These are phyloP conservation scores for Boletus pseudopeckii DNA, from an alignment of 768 basidiomycete species.

Conservation along the genomic window DNA sequence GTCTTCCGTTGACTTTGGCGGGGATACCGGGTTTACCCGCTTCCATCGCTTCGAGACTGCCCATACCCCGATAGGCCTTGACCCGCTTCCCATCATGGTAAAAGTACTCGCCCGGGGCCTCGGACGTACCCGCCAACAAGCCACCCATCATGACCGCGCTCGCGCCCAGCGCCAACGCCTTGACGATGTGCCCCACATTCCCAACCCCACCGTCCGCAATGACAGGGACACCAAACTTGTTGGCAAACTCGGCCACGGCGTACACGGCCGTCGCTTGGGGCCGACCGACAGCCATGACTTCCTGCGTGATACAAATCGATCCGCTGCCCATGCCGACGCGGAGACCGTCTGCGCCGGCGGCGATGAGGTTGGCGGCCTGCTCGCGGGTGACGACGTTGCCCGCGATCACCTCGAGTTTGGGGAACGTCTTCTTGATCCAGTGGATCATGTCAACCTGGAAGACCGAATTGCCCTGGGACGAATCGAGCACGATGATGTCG, in stretches of 20 bases:
- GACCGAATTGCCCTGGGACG: slow-evolving; percentile 93
- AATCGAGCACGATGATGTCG: slow-evolving; percentile 93
- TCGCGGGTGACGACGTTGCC: slow-evolving; percentile 98
- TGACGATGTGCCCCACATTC: slow-evolving; percentile 97
- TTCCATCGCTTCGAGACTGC: slow-evolving; percentile 91
- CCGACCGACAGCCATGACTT: slow-evolving; percentile 98
- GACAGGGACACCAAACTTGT: slow-evolving; percentile 91
- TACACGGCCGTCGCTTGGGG: slow-evolving; percentile 99
- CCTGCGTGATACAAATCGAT: slow-evolving; percentile 99
- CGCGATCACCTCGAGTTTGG: slow-evolving; percentile 88
- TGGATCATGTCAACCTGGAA: slow-evolving; percentile 93
- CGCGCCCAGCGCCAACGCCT: slow-evolving; percentile 91
- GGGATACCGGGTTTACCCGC: slow-evolving; percentile 50
- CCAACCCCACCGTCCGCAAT: slow-evolving; percentile 95
- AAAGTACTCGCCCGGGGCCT: slow-evolving; percentile 98
- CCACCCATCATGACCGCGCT: slow-evolving; percentile 99
- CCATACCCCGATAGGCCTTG: slow-evolving; percentile 99
- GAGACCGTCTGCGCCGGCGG: slow-evolving; percentile 92
- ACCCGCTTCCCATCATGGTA: slow-evolving; percentile 99
- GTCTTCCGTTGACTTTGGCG: slow-evolving; percentile 22
- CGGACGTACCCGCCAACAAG: slow-evolving; percentile 90
- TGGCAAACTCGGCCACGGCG: slow-evolving; percentile 90
- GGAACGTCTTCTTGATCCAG: slow-evolving; percentile 87
- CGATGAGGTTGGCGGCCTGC: slow-evolving; percentile 91
- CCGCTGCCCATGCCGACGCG: slow-evolving; percentile 98